Evolutionary conservation across 495 filamentous ascomycete species (phyloP).

Genomic region (Astrocystis sublimbata): DNA sequence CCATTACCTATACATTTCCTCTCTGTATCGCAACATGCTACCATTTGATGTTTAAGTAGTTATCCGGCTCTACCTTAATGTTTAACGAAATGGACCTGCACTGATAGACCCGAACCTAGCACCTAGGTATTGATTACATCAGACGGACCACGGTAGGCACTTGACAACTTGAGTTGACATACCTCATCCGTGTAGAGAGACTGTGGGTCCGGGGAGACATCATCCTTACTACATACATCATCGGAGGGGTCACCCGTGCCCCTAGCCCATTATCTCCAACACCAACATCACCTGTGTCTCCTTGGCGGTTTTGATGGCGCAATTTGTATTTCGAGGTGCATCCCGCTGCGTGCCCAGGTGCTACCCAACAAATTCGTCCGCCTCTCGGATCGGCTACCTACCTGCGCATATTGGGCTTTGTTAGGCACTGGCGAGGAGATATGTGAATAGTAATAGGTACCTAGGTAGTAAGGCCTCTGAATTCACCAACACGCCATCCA

Average conservation of each 20-base stretch:
- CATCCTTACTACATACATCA: constrained; percentile 9
- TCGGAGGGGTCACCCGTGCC: constrained; percentile 12
- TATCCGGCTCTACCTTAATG: too few species aligned
- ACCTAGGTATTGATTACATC: not conserved
- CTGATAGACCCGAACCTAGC: too few species aligned
- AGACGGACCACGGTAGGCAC: not conserved
- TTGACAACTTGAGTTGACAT: not conserved
- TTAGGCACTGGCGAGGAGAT: too few species aligned
- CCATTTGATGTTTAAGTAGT: too few species aligned
- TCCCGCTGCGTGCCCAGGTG: not conserved
- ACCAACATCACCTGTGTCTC: not conserved
- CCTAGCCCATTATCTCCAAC: not conserved
- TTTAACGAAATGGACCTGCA: too few species aligned
- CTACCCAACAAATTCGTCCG: not conserved
- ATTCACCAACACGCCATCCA: not conserved
- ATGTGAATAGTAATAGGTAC: too few species aligned
- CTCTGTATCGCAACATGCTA: too few species aligned
- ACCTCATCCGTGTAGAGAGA: not conserved
- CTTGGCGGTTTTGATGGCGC: constrained; percentile 3
- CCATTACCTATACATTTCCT: too few species aligned
- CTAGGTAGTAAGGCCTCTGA: too few species aligned
- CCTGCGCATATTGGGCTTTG: too few species aligned
- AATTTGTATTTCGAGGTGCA: constrained; percentile 1
- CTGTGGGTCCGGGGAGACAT: not conserved
- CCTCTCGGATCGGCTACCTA: too few species aligned